Evolutionary conservation across 495 filamentous ascomycete genomes (phyloP), one percentile per base, ranked within the genome.

Genomic region (Hyphodiscus hymeniophilus): DNA sequence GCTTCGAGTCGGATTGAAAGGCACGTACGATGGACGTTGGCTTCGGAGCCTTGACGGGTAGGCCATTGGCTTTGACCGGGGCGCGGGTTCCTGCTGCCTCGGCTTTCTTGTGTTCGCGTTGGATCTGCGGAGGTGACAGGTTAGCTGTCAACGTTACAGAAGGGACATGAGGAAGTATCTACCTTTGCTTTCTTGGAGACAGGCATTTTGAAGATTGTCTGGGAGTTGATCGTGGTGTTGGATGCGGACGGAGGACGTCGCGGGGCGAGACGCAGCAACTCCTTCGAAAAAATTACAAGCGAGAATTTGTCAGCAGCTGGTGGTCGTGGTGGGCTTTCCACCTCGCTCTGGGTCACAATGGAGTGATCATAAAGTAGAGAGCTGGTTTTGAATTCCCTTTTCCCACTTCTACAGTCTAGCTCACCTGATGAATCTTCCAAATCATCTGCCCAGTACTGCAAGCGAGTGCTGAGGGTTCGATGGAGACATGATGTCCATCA

Each of bases 71-170:
- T 42, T 66, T 66, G 42, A 66, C 63, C 7, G 66, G 56, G 3
- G 57, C 58, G 20, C 66, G 54, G 3, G 66, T 68, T 24, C 66
- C 66, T 15, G 63, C 64, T 7, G 60, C 62, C 22, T 68, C 66
- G 32, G 61, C 66, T 42, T 66, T 66, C 40, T 61, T 59, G 60
- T 68, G 66, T 47, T 68, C 66, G 56, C 64, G 63, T 38, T 64
- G 58, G 50, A 59, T 45, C 56, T 59, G 39, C 16, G 21, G 24
- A 15, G n/a, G 11, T 3, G 11, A 13, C 6, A 18, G 41, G 26
- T 12, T 6, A 22, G 26, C 10, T 30, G 16, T 8, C 28, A 31
- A 33, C 13, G 13, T n/a, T n/a, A n/a, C n/a, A n/a, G n/a, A n/a
- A 12, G 30, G 46, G 32, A 22, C 17, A 33, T 16, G 21, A 2